Evolutionary conservation across 1,284 basidiomycete genomes (phyloP).

Genomic region (Wallemia hederae): DNA sequence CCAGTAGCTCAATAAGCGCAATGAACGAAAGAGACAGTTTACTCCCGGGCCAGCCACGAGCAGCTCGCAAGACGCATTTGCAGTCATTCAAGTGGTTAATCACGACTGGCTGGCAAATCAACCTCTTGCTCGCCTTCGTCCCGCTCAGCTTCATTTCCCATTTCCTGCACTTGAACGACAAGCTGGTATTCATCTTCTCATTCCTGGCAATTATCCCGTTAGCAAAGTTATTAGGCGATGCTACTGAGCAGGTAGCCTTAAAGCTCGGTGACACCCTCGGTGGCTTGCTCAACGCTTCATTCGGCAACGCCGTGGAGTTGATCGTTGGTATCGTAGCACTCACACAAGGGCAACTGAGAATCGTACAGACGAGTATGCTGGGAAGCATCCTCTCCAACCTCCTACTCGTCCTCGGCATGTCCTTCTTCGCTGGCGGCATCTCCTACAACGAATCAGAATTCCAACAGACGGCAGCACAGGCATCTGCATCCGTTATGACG

Average conservation of each 20-base stretch:
- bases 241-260: conserved; percentile 56
- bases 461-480: conserved; percentile 53
- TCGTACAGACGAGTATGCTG: conserved; percentile 48
- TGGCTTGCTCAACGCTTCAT: conserved; percentile 54
- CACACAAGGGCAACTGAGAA: conserved; percentile 34
- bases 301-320: conserved; percentile 21
- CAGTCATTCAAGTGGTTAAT: neutral
- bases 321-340: conserved; percentile 3
- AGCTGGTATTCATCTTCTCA: conserved; percentile 46
- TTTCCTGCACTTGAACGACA: conserved; percentile 34
- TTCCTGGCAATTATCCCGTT: conserved; percentile 70
- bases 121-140: neutral
- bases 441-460: conserved; percentile 39
- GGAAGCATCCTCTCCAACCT: conserved; percentile 63
- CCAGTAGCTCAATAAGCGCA: neutral
- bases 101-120: neutral
- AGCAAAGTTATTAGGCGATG: conserved; percentile 52
- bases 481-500: conserved; percentile 23
- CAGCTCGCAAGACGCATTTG: neutral
- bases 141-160: conserved; percentile 7
- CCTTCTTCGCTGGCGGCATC: conserved; percentile 53
- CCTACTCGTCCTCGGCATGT: conserved; percentile 59
- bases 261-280: conserved; percentile 53
- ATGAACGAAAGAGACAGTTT: neutral
- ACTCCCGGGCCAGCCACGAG: neutral